phyloP scores from a whole-genome alignment of 306 rosid genomes.

The Ormosia emarginata region DNA sequence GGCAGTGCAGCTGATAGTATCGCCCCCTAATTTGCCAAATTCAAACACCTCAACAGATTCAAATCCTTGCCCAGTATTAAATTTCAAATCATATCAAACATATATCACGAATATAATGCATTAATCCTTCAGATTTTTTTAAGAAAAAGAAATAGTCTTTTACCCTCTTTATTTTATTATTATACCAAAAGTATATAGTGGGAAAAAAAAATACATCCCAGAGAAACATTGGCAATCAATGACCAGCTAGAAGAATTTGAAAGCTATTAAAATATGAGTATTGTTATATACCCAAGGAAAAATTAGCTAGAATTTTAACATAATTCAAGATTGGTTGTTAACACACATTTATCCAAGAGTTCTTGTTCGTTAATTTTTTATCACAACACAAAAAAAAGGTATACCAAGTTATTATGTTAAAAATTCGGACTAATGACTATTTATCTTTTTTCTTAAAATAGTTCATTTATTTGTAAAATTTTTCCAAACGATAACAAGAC shows the following conservation, averaged over 20 bases:
- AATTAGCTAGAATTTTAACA: too few relatives aligned
- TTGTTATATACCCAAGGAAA: too few relatives aligned
- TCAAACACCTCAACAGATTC: neutral
- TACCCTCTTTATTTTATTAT: too few relatives aligned
- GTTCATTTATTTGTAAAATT: neutral
- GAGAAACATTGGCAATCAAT: neutral
- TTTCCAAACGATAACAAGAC: neutral
- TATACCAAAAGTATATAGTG: too few relatives aligned
- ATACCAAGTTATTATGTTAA: too few relatives aligned
- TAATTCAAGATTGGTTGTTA: too few relatives aligned
- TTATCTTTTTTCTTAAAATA: neutral
- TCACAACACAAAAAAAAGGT: too few relatives aligned
- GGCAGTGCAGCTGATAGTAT: slow-evolving; percentile 60
- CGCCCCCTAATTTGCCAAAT: slow-evolving; percentile 61
- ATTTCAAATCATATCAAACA: neutral
- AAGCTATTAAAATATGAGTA: too few relatives aligned
- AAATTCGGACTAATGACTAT: too few relatives aligned
- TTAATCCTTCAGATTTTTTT: neutral
- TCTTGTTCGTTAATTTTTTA: too few relatives aligned
- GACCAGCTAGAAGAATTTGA: neutral
- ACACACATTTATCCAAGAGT: too few relatives aligned
- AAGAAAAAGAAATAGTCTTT: neutral
- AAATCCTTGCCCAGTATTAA: neutral
- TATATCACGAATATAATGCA: neutral
- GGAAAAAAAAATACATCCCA: neutral